phyloP scores from a whole-genome alignment of 345 rosid species.

The Aethionema arabicum region DNA sequence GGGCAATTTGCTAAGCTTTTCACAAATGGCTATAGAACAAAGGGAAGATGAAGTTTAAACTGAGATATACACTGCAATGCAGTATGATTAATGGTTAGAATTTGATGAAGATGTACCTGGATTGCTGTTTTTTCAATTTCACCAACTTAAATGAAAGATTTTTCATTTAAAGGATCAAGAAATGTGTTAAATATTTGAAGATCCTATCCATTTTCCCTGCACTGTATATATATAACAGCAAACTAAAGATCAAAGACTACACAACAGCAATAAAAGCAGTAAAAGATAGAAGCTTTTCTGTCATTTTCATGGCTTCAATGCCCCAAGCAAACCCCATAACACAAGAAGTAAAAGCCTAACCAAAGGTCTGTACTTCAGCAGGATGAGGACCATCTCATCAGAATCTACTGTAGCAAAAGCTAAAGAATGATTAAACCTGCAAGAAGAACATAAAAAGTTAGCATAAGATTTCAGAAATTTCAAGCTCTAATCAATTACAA shows the following conservation, averaged over 20 bases:
- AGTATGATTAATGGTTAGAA: not conserved
- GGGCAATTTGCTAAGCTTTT: constrained; percentile 92
- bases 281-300: no score
- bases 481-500: no score
- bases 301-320: no score
- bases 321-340: no score
- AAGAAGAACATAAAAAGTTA: no score
- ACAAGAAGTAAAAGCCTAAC: no score
- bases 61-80: not conserved
- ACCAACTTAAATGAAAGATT: constrained; percentile 79
- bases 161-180: constrained; percentile 93
- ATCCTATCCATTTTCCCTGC: constrained; percentile 87
- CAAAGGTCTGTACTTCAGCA: no score
- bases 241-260: constrained; percentile 3
- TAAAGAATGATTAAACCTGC: no score
- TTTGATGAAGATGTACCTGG: constrained; percentile 49
- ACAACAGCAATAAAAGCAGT: no score
- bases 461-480: no score
- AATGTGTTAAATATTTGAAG: constrained; percentile 59
- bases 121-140: constrained; percentile 81
- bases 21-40: constrained; percentile 71
- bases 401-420: no score
- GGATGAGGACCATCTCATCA: no score
- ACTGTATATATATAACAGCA: constrained; percentile 45
- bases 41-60: not conserved